These are phyloP conservation scores for Penicillium chermesinum DNA, from an alignment of 495 filamentous ascomycete species.

Conservation along the genomic window DNA sequence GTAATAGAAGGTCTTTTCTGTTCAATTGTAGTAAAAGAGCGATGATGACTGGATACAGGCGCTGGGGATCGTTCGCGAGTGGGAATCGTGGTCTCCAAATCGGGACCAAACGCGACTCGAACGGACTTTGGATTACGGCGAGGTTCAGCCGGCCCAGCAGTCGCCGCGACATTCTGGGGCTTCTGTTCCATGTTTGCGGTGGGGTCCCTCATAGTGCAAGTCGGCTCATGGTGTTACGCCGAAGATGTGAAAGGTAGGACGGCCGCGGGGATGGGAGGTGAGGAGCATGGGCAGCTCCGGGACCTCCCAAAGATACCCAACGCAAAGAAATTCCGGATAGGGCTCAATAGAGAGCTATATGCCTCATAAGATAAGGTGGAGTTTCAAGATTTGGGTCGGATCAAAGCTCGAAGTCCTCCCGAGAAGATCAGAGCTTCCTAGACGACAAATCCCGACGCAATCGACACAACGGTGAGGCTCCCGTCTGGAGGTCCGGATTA, in stretches of 20 bases:
- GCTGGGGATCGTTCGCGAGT: slow-evolving; percentile 39
- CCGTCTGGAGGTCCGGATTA: slow-evolving; percentile 13
- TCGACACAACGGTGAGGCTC: slow-evolving; percentile 16
- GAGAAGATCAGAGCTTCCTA: not conserved
- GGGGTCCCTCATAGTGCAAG: slow-evolving; percentile 39
- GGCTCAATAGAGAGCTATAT: no score
- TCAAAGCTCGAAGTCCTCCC: no score
- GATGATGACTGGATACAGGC: slow-evolving; percentile 33
- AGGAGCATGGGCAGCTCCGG: slow-evolving; percentile 8
- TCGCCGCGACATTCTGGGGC: slow-evolving; percentile 23
- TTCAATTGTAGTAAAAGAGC: slow-evolving; percentile 37
- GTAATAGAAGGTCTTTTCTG: slow-evolving; percentile 22
- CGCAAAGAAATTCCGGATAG: not conserved
- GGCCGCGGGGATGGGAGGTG: slow-evolving; percentile 9
- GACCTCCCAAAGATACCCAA: slow-evolving; percentile 6
- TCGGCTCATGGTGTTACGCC: slow-evolving; percentile 34
- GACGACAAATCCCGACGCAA: slow-evolving; percentile 9
- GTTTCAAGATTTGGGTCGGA: no score
- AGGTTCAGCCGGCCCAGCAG: slow-evolving; percentile 28
- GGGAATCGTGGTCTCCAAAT: slow-evolving; percentile 40
- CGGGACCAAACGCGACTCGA: slow-evolving; percentile 43
- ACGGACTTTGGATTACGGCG: slow-evolving; percentile 37
- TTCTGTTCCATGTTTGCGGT: slow-evolving; percentile 37
- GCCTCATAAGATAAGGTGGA: no score
- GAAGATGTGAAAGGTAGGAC: slow-evolving; percentile 6